A percentile compares a stretch with the other conserved stretches of the same genome.
Conservation (phyloP, 1,139 yeast genomes). For the Sugiyamaella castrensis region DNA sequence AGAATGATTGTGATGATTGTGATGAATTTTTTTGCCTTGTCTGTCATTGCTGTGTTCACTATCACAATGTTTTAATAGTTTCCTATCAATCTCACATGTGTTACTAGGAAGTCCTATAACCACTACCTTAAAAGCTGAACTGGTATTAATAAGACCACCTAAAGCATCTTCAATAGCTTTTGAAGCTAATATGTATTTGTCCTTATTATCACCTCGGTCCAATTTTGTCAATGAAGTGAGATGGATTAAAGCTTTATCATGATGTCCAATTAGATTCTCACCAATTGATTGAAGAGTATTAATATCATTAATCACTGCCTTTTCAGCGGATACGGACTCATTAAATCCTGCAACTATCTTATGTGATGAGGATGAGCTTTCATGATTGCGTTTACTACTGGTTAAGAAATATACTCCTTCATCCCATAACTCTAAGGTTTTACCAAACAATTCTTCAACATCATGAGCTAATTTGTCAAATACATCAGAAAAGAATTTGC, state of each 20-base stretch:
- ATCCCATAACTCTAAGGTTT: constrained; percentile 17
- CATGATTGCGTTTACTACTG: constrained; percentile 1
- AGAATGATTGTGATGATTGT: constrained; percentile 12
- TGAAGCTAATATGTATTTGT: constrained; percentile 14
- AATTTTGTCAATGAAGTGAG: constrained; percentile 18
- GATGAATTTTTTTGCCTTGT: neutral
- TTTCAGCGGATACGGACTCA: constrained; percentile 3
- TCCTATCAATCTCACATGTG: constrained; percentile 18
- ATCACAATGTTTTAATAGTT: neutral
- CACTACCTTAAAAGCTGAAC: constrained; percentile 18
- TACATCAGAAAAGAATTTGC: constrained; percentile 19
- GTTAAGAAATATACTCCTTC: constrained; percentile 19
- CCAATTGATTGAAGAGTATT: constrained; percentile 11
- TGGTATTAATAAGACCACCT: constrained; percentile 15
- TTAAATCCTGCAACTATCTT: constrained; percentile 11
- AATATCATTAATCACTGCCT: constrained; percentile 18
- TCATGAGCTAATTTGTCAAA: constrained; percentile 22
- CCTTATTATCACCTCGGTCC: constrained; percentile 3
- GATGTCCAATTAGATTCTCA: constrained; percentile 11
- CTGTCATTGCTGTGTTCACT: no score
- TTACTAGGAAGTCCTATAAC: constrained; percentile 26
- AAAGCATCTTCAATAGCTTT: constrained; percentile 16
- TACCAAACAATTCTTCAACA: constrained; percentile 22
- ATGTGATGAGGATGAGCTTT: constrained; percentile 14
- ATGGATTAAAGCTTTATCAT: constrained; percentile 19